A percentile compares a stretch with the other conserved stretches of the same genome.
Evolutionary conservation across 495 filamentous ascomycete genomes (phyloP).

Genomic region (Xylaria telfairii): DNA sequence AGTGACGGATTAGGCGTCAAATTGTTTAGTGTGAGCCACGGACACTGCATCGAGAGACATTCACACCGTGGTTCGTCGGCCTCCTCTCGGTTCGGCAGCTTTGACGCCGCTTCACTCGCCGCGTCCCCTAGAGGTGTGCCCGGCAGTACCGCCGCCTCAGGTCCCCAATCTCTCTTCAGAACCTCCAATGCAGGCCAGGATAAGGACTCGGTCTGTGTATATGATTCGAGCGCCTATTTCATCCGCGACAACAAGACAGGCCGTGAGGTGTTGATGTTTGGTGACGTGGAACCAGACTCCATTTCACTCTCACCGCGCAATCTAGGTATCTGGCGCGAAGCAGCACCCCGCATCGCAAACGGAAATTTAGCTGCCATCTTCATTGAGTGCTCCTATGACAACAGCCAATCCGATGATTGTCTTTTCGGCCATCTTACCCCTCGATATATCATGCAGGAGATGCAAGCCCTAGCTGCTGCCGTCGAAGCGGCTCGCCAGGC

Average conservation of each 20-base stretch:
- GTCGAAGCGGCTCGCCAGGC: constrained; percentile 56
- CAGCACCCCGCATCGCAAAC: constrained; percentile 77
- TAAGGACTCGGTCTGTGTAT: constrained; percentile 61
- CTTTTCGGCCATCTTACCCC: constrained; percentile 91
- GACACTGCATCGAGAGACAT: constrained; percentile 79
- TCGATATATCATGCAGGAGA: constrained; percentile 76
- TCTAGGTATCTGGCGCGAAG: constrained; percentile 77
- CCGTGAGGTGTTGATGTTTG: constrained; percentile 87
- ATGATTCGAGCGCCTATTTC: constrained; percentile 91
- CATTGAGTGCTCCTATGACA: constrained; percentile 93
- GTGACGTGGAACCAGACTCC: constrained; percentile 92
- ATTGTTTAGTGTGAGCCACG: constrained; percentile 82
- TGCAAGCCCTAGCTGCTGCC: constrained; percentile 70
- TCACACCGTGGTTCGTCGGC: constrained; percentile 61
- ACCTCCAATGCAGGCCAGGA: constrained; percentile 32
- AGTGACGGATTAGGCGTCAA: constrained; percentile 82
- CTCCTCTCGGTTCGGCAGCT: constrained; percentile 48
- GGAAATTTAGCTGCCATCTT: constrained; percentile 79
- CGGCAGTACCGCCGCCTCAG: constrained; percentile 29
- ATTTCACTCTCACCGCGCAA: constrained; percentile 84
- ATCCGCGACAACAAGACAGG: constrained; percentile 73
- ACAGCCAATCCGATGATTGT: constrained; percentile 71
- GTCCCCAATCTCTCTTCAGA: constrained; percentile 33
- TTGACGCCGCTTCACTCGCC: constrained; percentile 35
- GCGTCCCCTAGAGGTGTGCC: constrained; percentile 29